phyloP scores from a whole-genome alignment of 306 rosid species.

The Amphicarpaea edgeworthii region DNA sequence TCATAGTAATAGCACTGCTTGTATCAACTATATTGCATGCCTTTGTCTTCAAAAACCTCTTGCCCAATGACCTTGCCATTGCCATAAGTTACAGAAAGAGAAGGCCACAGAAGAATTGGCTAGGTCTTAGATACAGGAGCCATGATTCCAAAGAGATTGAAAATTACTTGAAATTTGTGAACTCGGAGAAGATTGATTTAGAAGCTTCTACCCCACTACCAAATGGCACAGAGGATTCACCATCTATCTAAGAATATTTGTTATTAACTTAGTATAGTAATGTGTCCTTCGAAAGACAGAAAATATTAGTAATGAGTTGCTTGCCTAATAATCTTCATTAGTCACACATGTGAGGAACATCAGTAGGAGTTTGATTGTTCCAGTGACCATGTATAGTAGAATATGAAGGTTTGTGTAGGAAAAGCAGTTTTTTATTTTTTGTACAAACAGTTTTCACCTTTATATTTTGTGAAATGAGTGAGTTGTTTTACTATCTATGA shows the following conservation, averaged over 20 bases:
- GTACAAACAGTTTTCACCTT: neutral
- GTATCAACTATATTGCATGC: slow-evolving; percentile 73
- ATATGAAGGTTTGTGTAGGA: slow-evolving; percentile 17
- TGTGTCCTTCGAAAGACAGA: slow-evolving; percentile 5
- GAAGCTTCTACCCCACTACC: slow-evolving; percentile 54
- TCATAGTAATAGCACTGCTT: slow-evolving; percentile 64
- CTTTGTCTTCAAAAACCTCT: slow-evolving; percentile 74
- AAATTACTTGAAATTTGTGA: slow-evolving; percentile 67
- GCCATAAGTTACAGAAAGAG: slow-evolving; percentile 82
- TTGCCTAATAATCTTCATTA: neutral
- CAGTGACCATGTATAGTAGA: slow-evolving; percentile 64
- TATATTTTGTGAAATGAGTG: neutral
- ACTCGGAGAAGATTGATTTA: slow-evolving; percentile 46
- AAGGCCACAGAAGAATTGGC: slow-evolving; percentile 65
- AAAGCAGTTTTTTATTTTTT: neutral
- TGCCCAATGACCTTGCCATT: slow-evolving; percentile 93
- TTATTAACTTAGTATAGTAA: neutral
- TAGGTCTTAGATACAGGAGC: slow-evolving; percentile 59
- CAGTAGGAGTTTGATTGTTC: slow-evolving; percentile 52
- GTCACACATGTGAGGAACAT: slow-evolving; percentile 67
- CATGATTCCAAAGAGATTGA: slow-evolving; percentile 68
- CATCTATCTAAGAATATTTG: neutral
- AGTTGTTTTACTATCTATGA: neutral
- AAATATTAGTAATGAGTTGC: neutral
- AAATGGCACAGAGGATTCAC: slow-evolving; percentile 9